Percentiles rank a stretch among this genome's conserved stretches.
Conservation (phyloP, 306 rosid genomes). For the Cucurbita moschata region DNA sequence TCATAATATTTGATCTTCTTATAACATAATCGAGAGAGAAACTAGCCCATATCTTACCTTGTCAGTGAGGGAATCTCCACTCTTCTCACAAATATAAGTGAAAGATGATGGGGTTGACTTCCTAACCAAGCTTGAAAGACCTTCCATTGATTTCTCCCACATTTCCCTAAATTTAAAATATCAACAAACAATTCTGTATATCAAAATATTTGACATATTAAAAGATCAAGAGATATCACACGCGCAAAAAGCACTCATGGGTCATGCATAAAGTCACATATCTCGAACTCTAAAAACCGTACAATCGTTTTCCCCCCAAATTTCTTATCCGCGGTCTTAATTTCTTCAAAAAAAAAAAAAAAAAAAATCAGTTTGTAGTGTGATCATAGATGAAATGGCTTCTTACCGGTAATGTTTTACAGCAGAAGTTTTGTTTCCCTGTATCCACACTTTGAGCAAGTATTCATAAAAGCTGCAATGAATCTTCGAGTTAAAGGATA, state of each 20-base stretch:
- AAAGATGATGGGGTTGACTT: constrained; percentile 86
- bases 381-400: not conserved
- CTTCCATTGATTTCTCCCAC: constrained; percentile 99
- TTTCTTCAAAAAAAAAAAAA: not conserved
- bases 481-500: constrained; percentile 15
- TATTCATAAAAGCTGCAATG: constrained; percentile 91
- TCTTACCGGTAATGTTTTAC: constrained; percentile 78
- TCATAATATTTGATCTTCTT: not conserved
- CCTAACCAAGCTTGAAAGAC: constrained; percentile 58
- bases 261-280: not conserved
- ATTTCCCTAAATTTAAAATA: constrained; percentile 65
- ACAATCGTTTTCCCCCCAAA: not conserved
- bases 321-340: not conserved
- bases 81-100: constrained; percentile 87
- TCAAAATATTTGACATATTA: constrained; percentile 4
- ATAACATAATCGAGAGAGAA: constrained; percentile 4
- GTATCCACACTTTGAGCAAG: constrained; percentile 96
- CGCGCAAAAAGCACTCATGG: not conserved
- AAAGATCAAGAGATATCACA: not conserved
- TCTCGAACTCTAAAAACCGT: not conserved
- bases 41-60: constrained; percentile 39
- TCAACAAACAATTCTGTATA: constrained; percentile 7
- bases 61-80: constrained; percentile 57
- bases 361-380: not conserved
- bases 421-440: constrained; percentile 66